Percentiles rank a stretch among this genome's conserved stretches.
phyloP scores from a whole-genome alignment of 1,139 yeast genomes.

The Debaryomycetaceae sp. region DNA sequence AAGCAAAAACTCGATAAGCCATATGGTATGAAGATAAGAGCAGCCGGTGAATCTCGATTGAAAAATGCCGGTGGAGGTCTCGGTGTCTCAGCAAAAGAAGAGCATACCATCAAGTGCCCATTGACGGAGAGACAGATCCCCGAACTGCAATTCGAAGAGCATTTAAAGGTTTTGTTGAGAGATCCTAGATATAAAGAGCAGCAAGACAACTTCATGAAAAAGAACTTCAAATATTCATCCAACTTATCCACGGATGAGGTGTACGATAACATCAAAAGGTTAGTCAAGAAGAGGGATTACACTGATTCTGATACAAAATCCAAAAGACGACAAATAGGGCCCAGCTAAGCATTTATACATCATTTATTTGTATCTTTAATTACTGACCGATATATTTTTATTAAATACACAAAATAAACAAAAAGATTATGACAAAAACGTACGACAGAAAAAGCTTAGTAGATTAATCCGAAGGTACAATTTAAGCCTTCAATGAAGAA shows the following conservation, averaged over 20 bases:
- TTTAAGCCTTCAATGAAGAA: slow-evolving; percentile 88
- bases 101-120: slow-evolving; percentile 60
- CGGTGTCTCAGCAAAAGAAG: slow-evolving; percentile 10
- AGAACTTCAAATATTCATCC: slow-evolving; percentile 54
- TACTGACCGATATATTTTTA: slow-evolving; percentile 11
- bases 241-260: slow-evolving; percentile 70
- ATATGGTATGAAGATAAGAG: slow-evolving; percentile 60
- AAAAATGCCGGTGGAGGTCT: slow-evolving; percentile 16
- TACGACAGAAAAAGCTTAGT: slow-evolving; percentile 4
- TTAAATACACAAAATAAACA: slow-evolving; percentile 21
- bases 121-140: slow-evolving; percentile 68
- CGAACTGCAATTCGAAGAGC: slow-evolving; percentile 69
- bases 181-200: slow-evolving; percentile 80
- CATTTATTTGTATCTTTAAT: slow-evolving; percentile 1
- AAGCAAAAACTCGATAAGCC: slow-evolving; percentile 15
- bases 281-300: slow-evolving; percentile 38
- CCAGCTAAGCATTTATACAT: slow-evolving; percentile 1
- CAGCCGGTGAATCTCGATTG: slow-evolving; percentile 67
- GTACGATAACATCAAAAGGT: slow-evolving; percentile 66
- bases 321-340: slow-evolving; percentile 4
- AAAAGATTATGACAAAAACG: slow-evolving; percentile 6
- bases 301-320: slow-evolving; percentile 4
- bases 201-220: slow-evolving; percentile 59
- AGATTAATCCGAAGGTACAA: not conserved
- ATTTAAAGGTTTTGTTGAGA: slow-evolving; percentile 64